Base-by-base conservation (phyloP, 805 yeast species). In the Saccharomycopsis olivae region DNA sequence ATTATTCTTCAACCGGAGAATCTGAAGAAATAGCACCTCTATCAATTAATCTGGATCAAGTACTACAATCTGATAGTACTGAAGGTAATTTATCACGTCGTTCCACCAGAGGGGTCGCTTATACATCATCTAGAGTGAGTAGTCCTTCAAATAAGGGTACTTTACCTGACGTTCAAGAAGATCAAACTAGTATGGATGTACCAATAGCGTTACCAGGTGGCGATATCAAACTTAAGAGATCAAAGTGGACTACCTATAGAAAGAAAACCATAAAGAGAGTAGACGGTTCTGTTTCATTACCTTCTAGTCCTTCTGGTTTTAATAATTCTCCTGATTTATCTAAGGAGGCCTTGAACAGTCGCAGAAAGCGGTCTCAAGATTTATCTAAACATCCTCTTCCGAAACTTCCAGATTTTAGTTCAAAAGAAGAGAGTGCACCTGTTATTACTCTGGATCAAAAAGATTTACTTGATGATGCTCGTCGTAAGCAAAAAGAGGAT, bases 221-320 rank as follows among this genome's bases (percentile, higher is more conserved):
- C 48, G 36, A 60, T 60, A 42, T 62, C 59, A 4, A 53, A 63
- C 0, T 47, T 61, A 67, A 61, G 49, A 63, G 76, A 53, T 62
- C 70, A 44, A 61, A 67, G 49, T 69, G 75, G 65, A 64, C 71
- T 23, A 67, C 74, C 1, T 70, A 71, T 49, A 61, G 71, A 46
- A 46, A 59, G 64, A 53, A 65, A 63, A 44, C 51, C 57, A 39
- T 39, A 17, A 36, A 34, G 27, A 33, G 14, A 18, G n/a, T n/a
- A n/a, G n/a, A n/a, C n/a, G n/a, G n/a, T n/a, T n/a, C n/a, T n/a
- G n/a, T n/a, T n/a, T 35, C 40, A 17, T n/a, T 32, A 6, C 29
- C 20, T n/a, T 21, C 28, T 11, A 18, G 9, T 15, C 17, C 37
- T n/a, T 18, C 21, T n/a, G 29, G n/a, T 6, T 10, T n/a, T 5